Percentiles rank a stretch among this genome's conserved stretches.
These are phyloP conservation scores for Panaeolus cyanescens DNA, from an alignment of 768 basidiomycete species.

Conservation along the genomic window DNA sequence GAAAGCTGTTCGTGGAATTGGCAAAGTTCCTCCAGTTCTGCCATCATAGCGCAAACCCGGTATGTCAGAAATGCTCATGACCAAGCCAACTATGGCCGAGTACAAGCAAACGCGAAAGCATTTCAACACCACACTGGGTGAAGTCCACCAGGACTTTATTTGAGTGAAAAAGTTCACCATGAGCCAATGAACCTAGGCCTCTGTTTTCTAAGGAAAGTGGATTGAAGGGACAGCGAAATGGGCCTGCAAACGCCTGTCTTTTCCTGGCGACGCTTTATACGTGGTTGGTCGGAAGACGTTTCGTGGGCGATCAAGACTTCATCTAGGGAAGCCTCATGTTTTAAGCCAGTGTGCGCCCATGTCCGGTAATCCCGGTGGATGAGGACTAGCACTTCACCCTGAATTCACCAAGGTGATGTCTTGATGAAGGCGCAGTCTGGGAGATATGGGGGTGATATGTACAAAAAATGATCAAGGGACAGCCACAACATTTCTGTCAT, in stretches of 20 bases:
- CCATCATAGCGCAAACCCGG: background rate
- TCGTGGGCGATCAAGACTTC: background rate
- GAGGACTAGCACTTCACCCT: background rate
- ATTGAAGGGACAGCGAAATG: background rate
- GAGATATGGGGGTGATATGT: background rate
- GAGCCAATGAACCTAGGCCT: background rate
- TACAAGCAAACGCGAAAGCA: background rate
- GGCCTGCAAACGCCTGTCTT: background rate
- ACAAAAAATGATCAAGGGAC: background rate
- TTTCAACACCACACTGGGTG: background rate
- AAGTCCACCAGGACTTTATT: background rate
- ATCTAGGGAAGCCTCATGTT: background rate
- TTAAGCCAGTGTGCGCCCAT: background rate
- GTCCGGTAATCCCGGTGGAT: background rate
- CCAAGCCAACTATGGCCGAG: background rate
- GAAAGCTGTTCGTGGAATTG: background rate
- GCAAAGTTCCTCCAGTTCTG: background rate
- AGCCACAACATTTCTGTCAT: background rate
- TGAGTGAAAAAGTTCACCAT: background rate
- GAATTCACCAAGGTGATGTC: background rate
- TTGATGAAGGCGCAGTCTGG: background rate
- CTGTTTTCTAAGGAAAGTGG: background rate
- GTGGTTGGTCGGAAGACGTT: background rate
- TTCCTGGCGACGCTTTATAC: background rate
- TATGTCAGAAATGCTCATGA: background rate